Evolutionary conservation across 805 yeast species (phyloP).

Genomic region (Cyberlindnera amylophila): DNA sequence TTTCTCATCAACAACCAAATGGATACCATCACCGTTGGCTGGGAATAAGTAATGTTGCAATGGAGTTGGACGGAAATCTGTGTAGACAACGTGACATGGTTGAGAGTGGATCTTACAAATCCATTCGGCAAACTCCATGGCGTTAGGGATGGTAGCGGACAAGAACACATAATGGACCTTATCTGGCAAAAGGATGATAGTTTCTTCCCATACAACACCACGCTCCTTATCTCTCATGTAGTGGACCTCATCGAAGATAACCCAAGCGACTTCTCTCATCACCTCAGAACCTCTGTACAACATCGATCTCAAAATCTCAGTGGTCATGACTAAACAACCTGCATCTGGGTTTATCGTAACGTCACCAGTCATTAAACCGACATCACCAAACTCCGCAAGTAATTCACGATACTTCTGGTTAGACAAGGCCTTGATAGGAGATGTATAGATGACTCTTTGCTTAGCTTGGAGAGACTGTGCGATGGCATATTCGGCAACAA

Average conservation of each 20-base stretch:
- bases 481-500: slow-evolving; percentile 96
- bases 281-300: slow-evolving; percentile 95
- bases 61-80: slow-evolving; percentile 98
- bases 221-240: slow-evolving; percentile 97
- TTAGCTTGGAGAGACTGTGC: slow-evolving; percentile 94
- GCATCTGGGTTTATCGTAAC: slow-evolving; percentile 98
- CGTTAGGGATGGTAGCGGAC: slow-evolving; percentile 96
- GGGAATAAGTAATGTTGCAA: slow-evolving; percentile 96
- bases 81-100: slow-evolving; percentile 97
- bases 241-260: slow-evolving; percentile 95
- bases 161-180: slow-evolving; percentile 91
- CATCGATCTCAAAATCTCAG: slow-evolving; percentile 96
- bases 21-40: slow-evolving; percentile 98
- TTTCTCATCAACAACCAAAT: slow-evolving; percentile 95
- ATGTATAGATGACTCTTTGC: slow-evolving; percentile 92
- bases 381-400: slow-evolving; percentile 87
- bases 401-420: slow-evolving; percentile 90
- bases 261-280: slow-evolving; percentile 99
- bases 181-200: slow-evolving; percentile 91
- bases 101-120: slow-evolving; percentile 90
- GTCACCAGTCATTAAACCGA: slow-evolving; percentile 98
- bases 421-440: slow-evolving; percentile 89
- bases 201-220: slow-evolving; percentile 99
- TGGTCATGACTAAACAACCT: slow-evolving; percentile 97
- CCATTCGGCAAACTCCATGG: slow-evolving; percentile 99